Percentiles rank a stretch among this genome's conserved stretches.
phyloP scores from a whole-genome alignment of 805 yeast species.

The Barnettozyma pratensis region DNA sequence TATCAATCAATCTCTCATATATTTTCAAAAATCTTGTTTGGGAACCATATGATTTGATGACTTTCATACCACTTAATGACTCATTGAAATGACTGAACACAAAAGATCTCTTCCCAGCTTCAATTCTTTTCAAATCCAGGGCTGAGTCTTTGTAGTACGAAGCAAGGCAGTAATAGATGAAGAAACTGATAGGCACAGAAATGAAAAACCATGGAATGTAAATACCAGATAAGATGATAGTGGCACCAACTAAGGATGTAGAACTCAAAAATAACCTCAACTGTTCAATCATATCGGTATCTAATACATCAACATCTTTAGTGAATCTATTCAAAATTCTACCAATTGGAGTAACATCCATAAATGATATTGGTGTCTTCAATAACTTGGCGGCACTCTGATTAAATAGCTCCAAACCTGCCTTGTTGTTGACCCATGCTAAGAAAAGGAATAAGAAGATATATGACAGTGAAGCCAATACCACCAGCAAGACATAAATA shows the following conservation, averaged over 20 bases:
- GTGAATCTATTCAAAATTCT: conserved; percentile 81
- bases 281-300: conserved; percentile 72
- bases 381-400: conserved; percentile 51
- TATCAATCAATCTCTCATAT: conserved; percentile 45
- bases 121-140: conserved; percentile 72
- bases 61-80: conserved; percentile 58
- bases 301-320: conserved; percentile 78
- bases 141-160: conserved; percentile 64
- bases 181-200: conserved; percentile 48
- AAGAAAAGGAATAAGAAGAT: conserved; percentile 51
- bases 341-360: conserved; percentile 84
- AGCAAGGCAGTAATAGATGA: conserved; percentile 40
- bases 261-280: conserved; percentile 54
- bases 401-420: conserved; percentile 54
- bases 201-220: conserved; percentile 76
- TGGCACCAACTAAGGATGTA: conserved; percentile 50
- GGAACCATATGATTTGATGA: conserved; percentile 57
- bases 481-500: conserved; percentile 48
- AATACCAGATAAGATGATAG: conserved; percentile 58
- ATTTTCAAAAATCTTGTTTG: conserved; percentile 40
- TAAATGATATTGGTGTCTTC: conserved; percentile 74
- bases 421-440: conserved; percentile 45
- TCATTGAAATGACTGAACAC: conserved; percentile 74
- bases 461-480: conserved; percentile 41
- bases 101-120: conserved; percentile 62